Conservation (phyloP, 106 monocot species). For the Dioscorea zingiberensis region DNA sequence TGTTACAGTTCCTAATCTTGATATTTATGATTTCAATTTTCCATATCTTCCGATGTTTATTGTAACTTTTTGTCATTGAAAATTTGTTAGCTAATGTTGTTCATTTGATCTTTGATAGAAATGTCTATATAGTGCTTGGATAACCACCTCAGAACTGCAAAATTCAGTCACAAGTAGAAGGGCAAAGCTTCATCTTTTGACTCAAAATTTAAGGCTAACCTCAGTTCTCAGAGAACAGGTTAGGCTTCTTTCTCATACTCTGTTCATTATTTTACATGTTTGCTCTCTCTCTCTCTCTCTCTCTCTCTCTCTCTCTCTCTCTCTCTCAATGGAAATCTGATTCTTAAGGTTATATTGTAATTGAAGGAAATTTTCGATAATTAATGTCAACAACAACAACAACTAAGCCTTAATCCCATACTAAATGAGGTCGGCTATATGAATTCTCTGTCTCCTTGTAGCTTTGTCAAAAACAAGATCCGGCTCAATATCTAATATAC, state of each 20-base stretch:
- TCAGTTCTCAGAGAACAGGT: slow-evolving; percentile 62
- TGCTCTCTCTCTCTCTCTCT: not conserved
- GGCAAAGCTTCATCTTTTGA: slow-evolving; percentile 37
- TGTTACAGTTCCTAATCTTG: not conserved
- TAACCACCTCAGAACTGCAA: slow-evolving; percentile 35
- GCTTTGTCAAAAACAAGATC: too few species aligned
- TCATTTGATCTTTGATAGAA: slow-evolving; percentile 25
- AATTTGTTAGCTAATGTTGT: not conserved
- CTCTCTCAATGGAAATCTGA: not conserved
- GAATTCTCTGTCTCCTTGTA: too few species aligned
- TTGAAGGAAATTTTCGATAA: not conserved
- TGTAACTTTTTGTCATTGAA: not conserved
- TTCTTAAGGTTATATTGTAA: not conserved
- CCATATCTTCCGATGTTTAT: too few species aligned
- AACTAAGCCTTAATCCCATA: too few species aligned
- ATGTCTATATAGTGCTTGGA: slow-evolving; percentile 44
- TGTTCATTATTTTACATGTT: not conserved
- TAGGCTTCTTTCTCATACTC: slow-evolving; percentile 6
- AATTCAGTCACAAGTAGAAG: slow-evolving; percentile 42
- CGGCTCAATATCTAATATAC: too few species aligned
- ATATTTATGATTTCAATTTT: not conserved
- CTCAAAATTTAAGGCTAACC: slow-evolving; percentile 44
- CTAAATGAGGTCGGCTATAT: too few species aligned
- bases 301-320: too few species aligned
- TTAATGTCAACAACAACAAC: not conserved